These are phyloP conservation scores for Wickerhamiella cacticola DNA, from an alignment of 805 yeast species.

Conservation along the genomic window DNA sequence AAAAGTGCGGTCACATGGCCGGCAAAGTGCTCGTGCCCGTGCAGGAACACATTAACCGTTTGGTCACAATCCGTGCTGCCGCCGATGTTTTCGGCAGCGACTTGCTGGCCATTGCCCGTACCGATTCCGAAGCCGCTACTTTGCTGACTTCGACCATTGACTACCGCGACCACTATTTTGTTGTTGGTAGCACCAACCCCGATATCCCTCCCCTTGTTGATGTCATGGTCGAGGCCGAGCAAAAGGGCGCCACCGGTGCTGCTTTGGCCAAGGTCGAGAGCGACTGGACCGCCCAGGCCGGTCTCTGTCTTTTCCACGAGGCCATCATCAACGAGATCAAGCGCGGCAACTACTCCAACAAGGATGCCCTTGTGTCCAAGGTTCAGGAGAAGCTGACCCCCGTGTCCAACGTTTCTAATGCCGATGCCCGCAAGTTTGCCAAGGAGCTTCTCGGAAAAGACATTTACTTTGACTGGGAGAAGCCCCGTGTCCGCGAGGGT, in stretches of 20 bases:
- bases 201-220: slow-evolving; percentile 59
- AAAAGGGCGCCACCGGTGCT: slow-evolving; percentile 56
- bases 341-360: slow-evolving; percentile 45
- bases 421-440: slow-evolving; percentile 70
- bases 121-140: slow-evolving; percentile 97
- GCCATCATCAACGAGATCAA: slow-evolving; percentile 79
- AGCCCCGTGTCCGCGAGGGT: slow-evolving; percentile 91
- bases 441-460: slow-evolving; percentile 67
- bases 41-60: slow-evolving; percentile 91
- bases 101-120: slow-evolving; percentile 80
- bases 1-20: slow-evolving; percentile 99
- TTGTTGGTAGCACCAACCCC: slow-evolving; percentile 85
- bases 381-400: slow-evolving; percentile 65
- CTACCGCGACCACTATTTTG: slow-evolving; percentile 84
- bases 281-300: slow-evolving; percentile 73
- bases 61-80: slow-evolving; percentile 85
- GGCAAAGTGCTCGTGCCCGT: slow-evolving; percentile 96
- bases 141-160: slow-evolving; percentile 88
- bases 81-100: slow-evolving; percentile 89
- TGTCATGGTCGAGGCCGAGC: slow-evolving; percentile 72
- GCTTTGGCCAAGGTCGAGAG: slow-evolving; percentile 61
- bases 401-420: slow-evolving; percentile 58
- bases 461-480: slow-evolving; percentile 86
- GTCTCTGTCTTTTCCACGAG: slow-evolving; percentile 77
- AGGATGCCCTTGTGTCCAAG: slow-evolving; percentile 47